Evolutionary conservation across 768 basidiomycete genomes (phyloP).

Genomic region (Agaricus sinodeliciosus): DNA sequence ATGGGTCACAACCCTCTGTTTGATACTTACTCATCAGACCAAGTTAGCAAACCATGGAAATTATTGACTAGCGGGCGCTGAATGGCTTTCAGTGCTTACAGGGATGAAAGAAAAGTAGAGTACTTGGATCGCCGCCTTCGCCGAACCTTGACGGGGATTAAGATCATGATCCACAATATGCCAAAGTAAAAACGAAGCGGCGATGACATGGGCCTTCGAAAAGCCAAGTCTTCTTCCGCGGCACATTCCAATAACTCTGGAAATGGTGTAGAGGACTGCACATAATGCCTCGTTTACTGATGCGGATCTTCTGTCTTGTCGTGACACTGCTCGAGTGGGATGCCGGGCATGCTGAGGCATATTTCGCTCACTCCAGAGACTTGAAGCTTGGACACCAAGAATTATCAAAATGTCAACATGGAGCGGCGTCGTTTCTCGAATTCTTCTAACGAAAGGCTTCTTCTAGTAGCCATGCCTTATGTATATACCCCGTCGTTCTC

Average conservation of each 20-base stretch:
- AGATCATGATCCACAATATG: not conserved
- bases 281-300: no score
- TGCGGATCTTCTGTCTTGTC: no score
- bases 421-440: conserved; percentile 1
- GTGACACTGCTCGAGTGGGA: no score
- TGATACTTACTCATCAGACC: not conserved
- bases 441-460: not conserved
- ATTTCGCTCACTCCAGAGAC: not conserved
- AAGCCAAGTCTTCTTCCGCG: conserved; percentile 5
- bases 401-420: not conserved
- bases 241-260: not conserved
- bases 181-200: conserved; percentile 1
- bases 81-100: not conserved
- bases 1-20: not conserved
- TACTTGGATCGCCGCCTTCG: not conserved
- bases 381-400: not conserved
- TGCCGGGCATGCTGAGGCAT: no score
- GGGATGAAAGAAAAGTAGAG: not conserved
- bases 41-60: no score
- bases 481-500: not conserved
- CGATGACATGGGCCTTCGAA: not conserved
- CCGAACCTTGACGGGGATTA: not conserved
- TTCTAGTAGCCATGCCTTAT: not conserved
- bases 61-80: not conserved
- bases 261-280: no score